Conservation (phyloP, 306 rosid species). For the Cyamopsis tetragonoloba region DNA sequence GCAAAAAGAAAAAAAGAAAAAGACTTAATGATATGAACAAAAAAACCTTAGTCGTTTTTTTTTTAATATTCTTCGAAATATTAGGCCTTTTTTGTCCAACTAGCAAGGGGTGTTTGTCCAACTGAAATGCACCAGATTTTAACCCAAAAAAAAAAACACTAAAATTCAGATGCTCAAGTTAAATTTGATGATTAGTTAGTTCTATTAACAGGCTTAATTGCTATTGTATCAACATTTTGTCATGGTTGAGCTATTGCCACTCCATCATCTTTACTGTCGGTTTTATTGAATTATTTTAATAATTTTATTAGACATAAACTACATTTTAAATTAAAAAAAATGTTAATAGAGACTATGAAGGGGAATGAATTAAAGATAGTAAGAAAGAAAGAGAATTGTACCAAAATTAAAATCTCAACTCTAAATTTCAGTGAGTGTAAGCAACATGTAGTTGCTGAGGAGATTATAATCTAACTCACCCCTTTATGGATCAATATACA, state of each 20-base stretch:
- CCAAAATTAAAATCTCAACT: slow-evolving; percentile 25
- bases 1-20: too few species aligned
- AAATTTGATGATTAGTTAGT: neutral
- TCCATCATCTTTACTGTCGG: too few species aligned
- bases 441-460: slow-evolving; percentile 31
- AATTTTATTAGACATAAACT: too few species aligned
- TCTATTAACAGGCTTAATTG: neutral
- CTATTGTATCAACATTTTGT: neutral
- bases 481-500: slow-evolving; percentile 39
- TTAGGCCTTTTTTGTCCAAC: neutral
- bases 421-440: slow-evolving; percentile 2
- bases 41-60: too few species aligned
- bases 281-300: too few species aligned
- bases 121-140: too few species aligned
- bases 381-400: too few species aligned
- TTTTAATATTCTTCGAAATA: too few species aligned
- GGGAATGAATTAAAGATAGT: neutral
- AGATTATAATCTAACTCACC: slow-evolving; percentile 31
- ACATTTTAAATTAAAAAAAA: too few species aligned
- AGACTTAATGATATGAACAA: too few species aligned
- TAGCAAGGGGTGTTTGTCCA: neutral
- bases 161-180: neutral
- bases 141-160: too few species aligned
- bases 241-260: too few species aligned
- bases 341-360: neutral